phyloP scores from a whole-genome alignment of 371 early-diverging fungal species.

The Mortierella sp. region DNA sequence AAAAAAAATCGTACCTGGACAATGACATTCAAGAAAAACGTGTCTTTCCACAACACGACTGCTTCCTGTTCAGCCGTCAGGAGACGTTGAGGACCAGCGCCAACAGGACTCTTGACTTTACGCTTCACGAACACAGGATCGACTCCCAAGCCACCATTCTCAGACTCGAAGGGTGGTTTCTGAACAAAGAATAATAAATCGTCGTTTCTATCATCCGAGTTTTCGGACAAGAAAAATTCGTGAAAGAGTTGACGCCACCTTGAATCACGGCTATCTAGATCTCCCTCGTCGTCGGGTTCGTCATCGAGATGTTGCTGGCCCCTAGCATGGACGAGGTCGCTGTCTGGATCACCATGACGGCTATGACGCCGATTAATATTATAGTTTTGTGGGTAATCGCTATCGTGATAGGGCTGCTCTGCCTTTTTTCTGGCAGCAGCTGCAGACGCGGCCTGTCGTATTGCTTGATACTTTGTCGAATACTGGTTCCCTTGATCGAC shows the following conservation, averaged over 20 bases:
- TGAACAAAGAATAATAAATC: constrained; percentile 85
- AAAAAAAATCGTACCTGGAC: constrained; percentile 66
- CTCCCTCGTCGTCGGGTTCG: constrained; percentile 21
- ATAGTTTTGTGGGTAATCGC: background rate
- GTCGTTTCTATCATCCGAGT: constrained; percentile 70
- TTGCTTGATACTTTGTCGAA: constrained; percentile 13
- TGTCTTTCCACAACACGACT: constrained; percentile 86
- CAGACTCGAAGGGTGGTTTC: constrained; percentile 43
- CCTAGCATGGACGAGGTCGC: background rate
- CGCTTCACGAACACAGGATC: constrained; percentile 83
- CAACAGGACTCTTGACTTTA: constrained; percentile 57
- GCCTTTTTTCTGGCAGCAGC: background rate
- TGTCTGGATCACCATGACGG: background rate
- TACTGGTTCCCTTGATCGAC: constrained; percentile 28
- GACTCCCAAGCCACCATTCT: constrained; percentile 48
- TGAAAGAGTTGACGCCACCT: constrained; percentile 71
- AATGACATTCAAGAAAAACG: constrained; percentile 86
- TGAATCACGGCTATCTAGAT: constrained; percentile 53
- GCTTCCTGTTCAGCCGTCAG: constrained; percentile 69
- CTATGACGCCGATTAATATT: background rate
- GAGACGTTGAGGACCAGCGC: constrained; percentile 6
- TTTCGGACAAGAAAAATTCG: constrained; percentile 73
- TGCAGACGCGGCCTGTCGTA: constrained; percentile 7
- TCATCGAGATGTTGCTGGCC: background rate
- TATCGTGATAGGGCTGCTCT: background rate